Evolutionary conservation across 768 basidiomycete genomes (phyloP).

Genomic region (Daedaleopsis nitida): DNA sequence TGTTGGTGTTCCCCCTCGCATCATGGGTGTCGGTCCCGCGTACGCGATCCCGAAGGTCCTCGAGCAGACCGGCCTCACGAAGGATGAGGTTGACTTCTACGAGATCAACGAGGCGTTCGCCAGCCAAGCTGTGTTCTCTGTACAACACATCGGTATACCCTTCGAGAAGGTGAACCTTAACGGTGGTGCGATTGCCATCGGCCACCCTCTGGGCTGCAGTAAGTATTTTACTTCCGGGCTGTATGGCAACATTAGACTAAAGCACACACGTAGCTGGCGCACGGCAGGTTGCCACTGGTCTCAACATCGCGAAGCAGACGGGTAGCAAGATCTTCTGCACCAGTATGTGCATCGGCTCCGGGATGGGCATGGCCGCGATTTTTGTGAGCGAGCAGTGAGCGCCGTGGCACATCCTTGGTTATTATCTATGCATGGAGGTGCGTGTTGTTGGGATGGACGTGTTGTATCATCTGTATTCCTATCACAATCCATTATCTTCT

Average conservation of each 20-base stretch:
- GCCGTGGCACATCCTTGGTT: not conserved
- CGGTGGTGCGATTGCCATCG: slow-evolving; percentile 89
- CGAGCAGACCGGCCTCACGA: slow-evolving; percentile 61
- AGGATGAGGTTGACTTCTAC: slow-evolving; percentile 83
- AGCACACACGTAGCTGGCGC: slow-evolving; percentile 60
- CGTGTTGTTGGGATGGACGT: not conserved
- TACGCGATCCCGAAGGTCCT: slow-evolving; percentile 82
- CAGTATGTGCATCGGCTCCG: slow-evolving; percentile 88
- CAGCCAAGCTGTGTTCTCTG: slow-evolving; percentile 73
- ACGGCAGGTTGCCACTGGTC: slow-evolving; percentile 83
- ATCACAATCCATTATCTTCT: not conserved
- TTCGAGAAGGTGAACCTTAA: slow-evolving; percentile 82
- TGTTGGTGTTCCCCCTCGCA: slow-evolving; percentile 81
- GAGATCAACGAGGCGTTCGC: slow-evolving; percentile 95
- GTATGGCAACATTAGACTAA: not conserved
- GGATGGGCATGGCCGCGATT: slow-evolving; percentile 90
- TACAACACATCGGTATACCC: slow-evolving; percentile 70
- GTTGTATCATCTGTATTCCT: not conserved
- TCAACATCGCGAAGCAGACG: slow-evolving; percentile 79
- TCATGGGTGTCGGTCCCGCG: slow-evolving; percentile 93
- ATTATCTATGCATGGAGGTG: not conserved
- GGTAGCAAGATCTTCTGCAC: slow-evolving; percentile 80
- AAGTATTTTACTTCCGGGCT: slow-evolving; percentile 32
- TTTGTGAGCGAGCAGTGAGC: slow-evolving; percentile 81
- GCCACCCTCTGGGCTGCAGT: slow-evolving; percentile 88